A percentile compares a stretch with the other conserved stretches of the same genome.
These are phyloP conservation scores for Basipetospora chlamydospora DNA, from an alignment of 2,329 filamentous ascomycete species.

Conservation along the genomic window DNA sequence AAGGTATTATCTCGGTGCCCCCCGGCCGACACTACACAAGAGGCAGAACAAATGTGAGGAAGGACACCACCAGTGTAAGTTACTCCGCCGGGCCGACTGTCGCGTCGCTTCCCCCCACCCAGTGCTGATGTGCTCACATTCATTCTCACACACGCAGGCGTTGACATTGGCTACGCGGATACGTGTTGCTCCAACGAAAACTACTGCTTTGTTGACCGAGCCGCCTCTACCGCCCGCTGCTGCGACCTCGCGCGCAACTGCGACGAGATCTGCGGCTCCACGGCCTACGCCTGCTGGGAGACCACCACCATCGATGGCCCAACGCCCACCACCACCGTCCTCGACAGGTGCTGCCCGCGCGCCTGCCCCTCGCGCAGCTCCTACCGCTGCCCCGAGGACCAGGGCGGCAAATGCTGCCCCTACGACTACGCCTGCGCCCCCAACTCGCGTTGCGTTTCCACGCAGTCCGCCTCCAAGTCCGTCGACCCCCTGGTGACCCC, in stretches of 20 bases:
- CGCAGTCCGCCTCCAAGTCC: slow-evolving; percentile 9
- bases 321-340: slow-evolving; percentile 12
- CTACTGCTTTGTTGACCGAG: slow-evolving; percentile 29
- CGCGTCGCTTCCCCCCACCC: background rate
- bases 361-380: slow-evolving; percentile 24
- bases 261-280: slow-evolving; percentile 21
- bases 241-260: slow-evolving; percentile 29
- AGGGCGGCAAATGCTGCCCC: slow-evolving; percentile 35
- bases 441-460: slow-evolving; percentile 21
- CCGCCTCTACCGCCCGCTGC: slow-evolving; percentile 19
- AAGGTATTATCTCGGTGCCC: slow-evolving; percentile 15
- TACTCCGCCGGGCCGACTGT: background rate
- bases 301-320: slow-evolving; percentile 11
- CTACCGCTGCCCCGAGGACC: slow-evolving; percentile 27
- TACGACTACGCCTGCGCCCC: slow-evolving; percentile 28
- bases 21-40: slow-evolving; percentile 14
- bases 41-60: slow-evolving; percentile 15
- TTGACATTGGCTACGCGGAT: slow-evolving; percentile 23
- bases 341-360: slow-evolving; percentile 23
- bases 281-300: slow-evolving; percentile 13
- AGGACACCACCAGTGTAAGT: slow-evolving; percentile 18
- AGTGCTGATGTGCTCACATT: no score
- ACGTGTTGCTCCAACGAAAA: slow-evolving; percentile 27
- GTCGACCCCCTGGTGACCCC: slow-evolving; percentile 17
- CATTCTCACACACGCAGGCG: slow-evolving; percentile 17